Conservation (phyloP, 176 grass and related monocot genomes). For the Oryza meyeriana region DNA sequence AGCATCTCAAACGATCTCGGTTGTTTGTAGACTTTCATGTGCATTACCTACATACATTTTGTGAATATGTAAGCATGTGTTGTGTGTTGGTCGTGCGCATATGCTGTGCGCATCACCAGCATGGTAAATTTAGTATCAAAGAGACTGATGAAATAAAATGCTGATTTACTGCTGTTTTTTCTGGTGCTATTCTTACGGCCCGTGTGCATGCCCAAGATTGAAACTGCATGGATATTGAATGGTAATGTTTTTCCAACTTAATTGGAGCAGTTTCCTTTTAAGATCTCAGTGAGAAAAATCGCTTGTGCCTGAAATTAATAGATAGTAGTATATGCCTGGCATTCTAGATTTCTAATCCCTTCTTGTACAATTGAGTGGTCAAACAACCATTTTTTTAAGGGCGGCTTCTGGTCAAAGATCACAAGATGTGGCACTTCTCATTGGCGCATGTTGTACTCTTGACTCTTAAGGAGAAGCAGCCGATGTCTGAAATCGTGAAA, state of each 20-base stretch:
- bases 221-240: not conserved
- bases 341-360: not conserved
- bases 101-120: not conserved
- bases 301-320: too few relatives aligned
- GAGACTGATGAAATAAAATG: not conserved
- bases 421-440: not conserved
- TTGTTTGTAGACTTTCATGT: conserved; percentile 23
- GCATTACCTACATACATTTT: conserved; percentile 16
- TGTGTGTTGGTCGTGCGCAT: not conserved
- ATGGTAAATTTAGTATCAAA: not conserved
- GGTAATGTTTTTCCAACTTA: not conserved
- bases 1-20: conserved; percentile 26
- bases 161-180: not conserved
- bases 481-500: not conserved
- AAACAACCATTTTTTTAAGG: not conserved
- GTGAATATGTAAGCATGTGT: conserved; percentile 14
- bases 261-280: not conserved
- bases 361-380: not conserved
- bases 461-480: not conserved
- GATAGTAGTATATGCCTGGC: too few relatives aligned
- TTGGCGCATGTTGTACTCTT: not conserved
- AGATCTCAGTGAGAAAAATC: too few relatives aligned
- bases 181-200: not conserved
- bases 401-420: not conserved
- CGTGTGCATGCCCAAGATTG: not conserved